Conservation (phyloP, 768 basidiomycete species). For the Hygrocybe coccinea region DNA sequence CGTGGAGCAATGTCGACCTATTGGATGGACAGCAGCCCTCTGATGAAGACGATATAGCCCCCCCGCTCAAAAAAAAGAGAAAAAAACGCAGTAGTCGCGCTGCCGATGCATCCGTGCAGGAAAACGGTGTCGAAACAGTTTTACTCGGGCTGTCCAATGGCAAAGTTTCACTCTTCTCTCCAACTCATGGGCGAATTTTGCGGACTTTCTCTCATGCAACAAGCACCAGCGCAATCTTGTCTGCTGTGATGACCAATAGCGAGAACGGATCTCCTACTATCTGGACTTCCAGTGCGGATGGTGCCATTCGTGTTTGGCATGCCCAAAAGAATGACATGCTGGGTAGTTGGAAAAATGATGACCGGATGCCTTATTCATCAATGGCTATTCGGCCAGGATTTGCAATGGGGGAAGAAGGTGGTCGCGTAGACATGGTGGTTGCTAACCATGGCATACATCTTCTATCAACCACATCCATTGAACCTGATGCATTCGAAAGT, state of each 20-base stretch:
- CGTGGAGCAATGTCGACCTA: slow-evolving; percentile 45
- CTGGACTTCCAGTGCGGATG: slow-evolving; percentile 58
- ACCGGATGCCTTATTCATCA: slow-evolving; percentile 53
- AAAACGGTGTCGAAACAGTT: slow-evolving; percentile 39
- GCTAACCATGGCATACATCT: slow-evolving; percentile 60
- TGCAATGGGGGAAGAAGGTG: slow-evolving; percentile 24
- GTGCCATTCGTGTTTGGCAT: slow-evolving; percentile 56
- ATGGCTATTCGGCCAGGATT: slow-evolving; percentile 40
- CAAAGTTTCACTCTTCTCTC: slow-evolving; percentile 55
- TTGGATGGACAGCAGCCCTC: slow-evolving; percentile 22
- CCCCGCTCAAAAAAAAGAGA: slow-evolving; percentile 51
- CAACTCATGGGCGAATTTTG: slow-evolving; percentile 51
- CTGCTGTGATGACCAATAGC: slow-evolving; percentile 36
- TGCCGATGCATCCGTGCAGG: slow-evolving; percentile 15
- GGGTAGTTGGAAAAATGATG: slow-evolving; percentile 52
- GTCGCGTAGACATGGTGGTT: slow-evolving; percentile 44
- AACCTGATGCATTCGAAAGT: slow-evolving; percentile 24
- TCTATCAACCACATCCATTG: slow-evolving; percentile 33
- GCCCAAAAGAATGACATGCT: slow-evolving; percentile 44
- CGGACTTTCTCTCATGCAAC: slow-evolving; percentile 52
- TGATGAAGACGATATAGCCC: slow-evolving; percentile 21
- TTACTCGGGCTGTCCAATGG: slow-evolving; percentile 61
- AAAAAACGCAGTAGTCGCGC: slow-evolving; percentile 37
- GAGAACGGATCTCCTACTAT: slow-evolving; percentile 31
- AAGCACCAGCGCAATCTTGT: slow-evolving; percentile 49